Evolutionary conservation across 306 rosid species (phyloP), one percentile per base, ranked within the genome.

Genomic region (Citrullus colocynthis): DNA sequence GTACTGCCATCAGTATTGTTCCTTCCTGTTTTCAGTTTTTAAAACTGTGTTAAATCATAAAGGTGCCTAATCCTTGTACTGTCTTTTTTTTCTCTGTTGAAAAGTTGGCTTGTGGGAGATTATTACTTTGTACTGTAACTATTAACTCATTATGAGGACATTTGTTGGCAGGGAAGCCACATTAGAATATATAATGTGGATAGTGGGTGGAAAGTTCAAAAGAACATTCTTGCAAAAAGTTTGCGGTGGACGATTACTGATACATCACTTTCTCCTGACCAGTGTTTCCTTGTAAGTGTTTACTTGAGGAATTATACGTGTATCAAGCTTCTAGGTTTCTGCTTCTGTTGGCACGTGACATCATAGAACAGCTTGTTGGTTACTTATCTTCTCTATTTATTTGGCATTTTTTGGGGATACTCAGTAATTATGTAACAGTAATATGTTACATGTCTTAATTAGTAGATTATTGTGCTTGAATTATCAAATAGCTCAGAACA

Each of bases 191-290:
- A 91, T 81, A 90, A 94, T 82, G 98, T 91, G 83, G 93, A 91
- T 10, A 83, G 66, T 76, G 93, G 85, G 78, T 94, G 98, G 97
- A 90, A 90, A 87, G 85, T 91, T 76, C 88, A 75, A 86, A 94
- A 94, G 86, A 87, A 90, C 86, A 88, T 94, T 82, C 87, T 86
- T 75, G 93, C 95, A 34, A 88, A 84, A 87, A 87, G 85, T 82
- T 81, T 94, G 88, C 84, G 92, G 48, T 94, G 98, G 98, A 91
- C 98, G 44, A 87, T 94, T 75, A 94, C 97, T 20, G 98, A 94
- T 84, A 89, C 97, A 17, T 89, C 97, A 85, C 93, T 94, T 78
- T 94, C 96, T 65, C 92, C 96, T 1, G 93, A 94, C 84, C 90
- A 80, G 79, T 71, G 71, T 61, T 80, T 86, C 86, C 97, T 94